A percentile compares a stretch with the other conserved stretches of the same genome.
These are phyloP conservation scores for Balamuthia mandrillaris DNA, from an alignment of 208 protist species.

Conservation along the genomic window DNA sequence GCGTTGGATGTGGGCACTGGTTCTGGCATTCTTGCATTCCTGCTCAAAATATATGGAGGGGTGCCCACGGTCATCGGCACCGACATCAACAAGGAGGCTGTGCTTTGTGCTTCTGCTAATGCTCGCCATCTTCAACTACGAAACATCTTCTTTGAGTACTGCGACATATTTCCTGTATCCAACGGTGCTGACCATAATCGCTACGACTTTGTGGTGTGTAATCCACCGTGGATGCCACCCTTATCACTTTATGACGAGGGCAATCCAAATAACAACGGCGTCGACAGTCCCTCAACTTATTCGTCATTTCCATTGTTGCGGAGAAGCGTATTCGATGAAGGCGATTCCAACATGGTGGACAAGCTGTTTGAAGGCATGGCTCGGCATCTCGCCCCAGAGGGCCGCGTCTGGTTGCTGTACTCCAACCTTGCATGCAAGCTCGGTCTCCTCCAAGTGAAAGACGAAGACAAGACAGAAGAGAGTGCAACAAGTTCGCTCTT, in stretches of 20 bases:
- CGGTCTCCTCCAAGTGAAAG: no score
- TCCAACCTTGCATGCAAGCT: not conserved
- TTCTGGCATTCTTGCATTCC: not conserved
- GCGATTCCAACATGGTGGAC: not conserved
- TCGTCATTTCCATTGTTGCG: no score
- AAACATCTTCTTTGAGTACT: not conserved
- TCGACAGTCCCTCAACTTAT: not conserved
- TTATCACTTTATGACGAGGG: not conserved
- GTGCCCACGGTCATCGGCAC: not conserved
- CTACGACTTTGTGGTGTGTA: conserved; percentile 16
- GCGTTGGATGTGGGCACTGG: conserved; percentile 6
- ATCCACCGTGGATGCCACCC: conserved; percentile 1
- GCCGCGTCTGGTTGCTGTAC: conserved; percentile 5
- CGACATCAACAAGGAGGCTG: not conserved
- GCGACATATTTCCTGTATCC: not conserved
- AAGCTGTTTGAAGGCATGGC: not conserved
- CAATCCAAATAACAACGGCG: not conserved
- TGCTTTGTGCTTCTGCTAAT: no score
- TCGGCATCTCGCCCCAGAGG: not conserved
- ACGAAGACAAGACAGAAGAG: no score
- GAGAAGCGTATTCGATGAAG: not conserved
- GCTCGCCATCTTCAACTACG: not conserved
- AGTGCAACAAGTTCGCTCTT: no score
- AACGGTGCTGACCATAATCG: not conserved
- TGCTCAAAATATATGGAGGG: not conserved